phyloP scores from a whole-genome alignment of 257 asterid genomes.

The Coffea canephora region DNA sequence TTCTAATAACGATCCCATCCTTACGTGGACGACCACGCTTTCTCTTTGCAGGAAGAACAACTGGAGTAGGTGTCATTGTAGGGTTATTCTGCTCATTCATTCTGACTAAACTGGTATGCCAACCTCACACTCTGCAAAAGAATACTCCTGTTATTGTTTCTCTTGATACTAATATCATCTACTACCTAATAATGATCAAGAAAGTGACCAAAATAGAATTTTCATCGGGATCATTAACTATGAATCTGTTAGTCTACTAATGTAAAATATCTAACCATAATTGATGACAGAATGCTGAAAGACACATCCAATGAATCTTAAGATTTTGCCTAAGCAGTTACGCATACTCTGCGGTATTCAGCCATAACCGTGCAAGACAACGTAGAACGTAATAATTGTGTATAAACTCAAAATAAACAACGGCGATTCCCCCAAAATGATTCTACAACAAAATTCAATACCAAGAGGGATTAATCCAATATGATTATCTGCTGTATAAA shows the following conservation, averaged over 20 bases:
- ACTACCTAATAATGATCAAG: not conserved
- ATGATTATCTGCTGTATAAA: not conserved
- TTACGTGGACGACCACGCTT: conserved; percentile 84
- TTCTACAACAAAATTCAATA: not conserved
- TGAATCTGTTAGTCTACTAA: not conserved
- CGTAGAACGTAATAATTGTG: not conserved
- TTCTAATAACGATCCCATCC: conserved; percentile 40
- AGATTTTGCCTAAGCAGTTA: not conserved
- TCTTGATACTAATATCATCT: not conserved
- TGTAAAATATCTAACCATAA: not conserved
- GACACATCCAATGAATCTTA: not conserved
- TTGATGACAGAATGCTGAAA: not conserved
- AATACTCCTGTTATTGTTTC: not conserved
- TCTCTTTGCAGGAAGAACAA: conserved; percentile 54
- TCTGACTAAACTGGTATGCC: conserved; percentile 5
- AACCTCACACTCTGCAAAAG: not conserved
- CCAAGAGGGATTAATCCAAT: not conserved
- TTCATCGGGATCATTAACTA: too few species aligned
- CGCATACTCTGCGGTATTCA: not conserved
- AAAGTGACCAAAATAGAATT: too few species aligned
- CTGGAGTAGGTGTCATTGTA: conserved; percentile 24
- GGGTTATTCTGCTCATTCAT: conserved; percentile 43
- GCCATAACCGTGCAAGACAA: not conserved
- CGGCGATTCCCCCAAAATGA: not conserved
- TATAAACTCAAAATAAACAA: not conserved